Conservation (phyloP, 768 basidiomycete species). For the Suillus cothurnatus region DNA sequence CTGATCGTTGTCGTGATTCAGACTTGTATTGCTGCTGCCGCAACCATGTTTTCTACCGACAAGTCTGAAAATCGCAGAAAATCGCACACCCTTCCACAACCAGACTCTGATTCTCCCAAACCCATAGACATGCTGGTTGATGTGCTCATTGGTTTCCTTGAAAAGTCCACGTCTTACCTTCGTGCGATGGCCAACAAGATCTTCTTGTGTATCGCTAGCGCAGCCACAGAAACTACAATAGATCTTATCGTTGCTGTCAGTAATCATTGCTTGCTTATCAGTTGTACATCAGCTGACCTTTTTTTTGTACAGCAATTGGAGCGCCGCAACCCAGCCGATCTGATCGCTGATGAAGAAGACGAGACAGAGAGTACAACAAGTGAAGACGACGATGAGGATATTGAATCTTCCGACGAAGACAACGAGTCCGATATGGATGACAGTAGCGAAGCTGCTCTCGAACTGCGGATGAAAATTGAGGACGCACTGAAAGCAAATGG, state of each 20-base stretch:
- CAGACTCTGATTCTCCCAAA: slow-evolving; percentile 42
- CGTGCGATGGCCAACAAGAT: slow-evolving; percentile 79
- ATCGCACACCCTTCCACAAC: slow-evolving; percentile 29
- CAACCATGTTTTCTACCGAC: slow-evolving; percentile 49
- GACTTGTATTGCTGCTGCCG: slow-evolving; percentile 63
- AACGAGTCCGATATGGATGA: slow-evolving; percentile 50
- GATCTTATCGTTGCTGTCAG: slow-evolving; percentile 82
- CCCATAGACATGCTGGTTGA: slow-evolving; percentile 88
- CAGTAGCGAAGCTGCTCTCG: slow-evolving; percentile 43
- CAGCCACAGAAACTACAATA: slow-evolving; percentile 68
- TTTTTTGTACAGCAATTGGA: slow-evolving; percentile 73
- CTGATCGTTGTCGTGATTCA: slow-evolving; percentile 29
- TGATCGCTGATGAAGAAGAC: slow-evolving; percentile 43
- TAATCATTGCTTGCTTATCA: slow-evolving; percentile 13
- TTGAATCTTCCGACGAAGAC: slow-evolving; percentile 36
- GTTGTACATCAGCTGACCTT: slow-evolving; percentile 11
- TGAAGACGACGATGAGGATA: slow-evolving; percentile 38
- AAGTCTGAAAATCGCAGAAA: slow-evolving; percentile 45
- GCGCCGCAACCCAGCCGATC: slow-evolving; percentile 60
- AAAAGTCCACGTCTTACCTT: slow-evolving; percentile 79
- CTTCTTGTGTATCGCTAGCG: slow-evolving; percentile 71
- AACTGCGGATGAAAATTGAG: slow-evolving; percentile 69
- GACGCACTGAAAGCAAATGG: slow-evolving; percentile 64
- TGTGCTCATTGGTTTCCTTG: slow-evolving; percentile 86
- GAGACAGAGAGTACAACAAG: slow-evolving; percentile 44